Conservation (phyloP, 331 rosid species). For the Malus hybrid region DNA sequence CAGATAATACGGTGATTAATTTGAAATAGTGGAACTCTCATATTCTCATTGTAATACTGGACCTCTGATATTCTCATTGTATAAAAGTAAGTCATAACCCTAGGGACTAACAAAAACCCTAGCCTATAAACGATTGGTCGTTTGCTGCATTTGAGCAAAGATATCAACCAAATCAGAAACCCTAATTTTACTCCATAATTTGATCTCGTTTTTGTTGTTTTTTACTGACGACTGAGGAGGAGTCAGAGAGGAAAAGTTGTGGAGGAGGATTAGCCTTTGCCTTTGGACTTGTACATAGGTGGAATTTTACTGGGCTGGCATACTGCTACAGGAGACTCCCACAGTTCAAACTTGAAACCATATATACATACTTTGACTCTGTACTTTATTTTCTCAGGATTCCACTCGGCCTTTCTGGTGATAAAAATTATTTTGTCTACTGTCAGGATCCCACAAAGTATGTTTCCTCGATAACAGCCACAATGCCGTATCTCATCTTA, state of each 20-base stretch:
- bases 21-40: not conserved
- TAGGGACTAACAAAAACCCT: not conserved
- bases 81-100: not conserved
- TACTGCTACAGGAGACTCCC: not conserved
- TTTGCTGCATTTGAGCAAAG: not conserved
- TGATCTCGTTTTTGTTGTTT: not conserved
- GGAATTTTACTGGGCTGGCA: not conserved
- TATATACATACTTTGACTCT: not conserved
- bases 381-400: not conserved
- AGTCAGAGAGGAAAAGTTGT: not conserved
- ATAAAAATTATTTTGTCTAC: not conserved
- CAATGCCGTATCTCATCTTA: not conserved
- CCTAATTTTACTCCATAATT: not conserved
- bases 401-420: constrained; percentile 3
- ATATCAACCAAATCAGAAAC: not conserved
- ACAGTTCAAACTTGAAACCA: not conserved
- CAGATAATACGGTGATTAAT: not conserved
- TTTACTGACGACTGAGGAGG: not conserved
- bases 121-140: not conserved
- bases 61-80: too few relatives aligned
- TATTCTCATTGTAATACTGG: too few relatives aligned
- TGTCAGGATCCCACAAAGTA: constrained; percentile 5
- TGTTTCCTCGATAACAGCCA: not conserved
- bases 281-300: not conserved
- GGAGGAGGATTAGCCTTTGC: not conserved